Evolutionary conservation across 768 basidiomycete species (phyloP).

Genomic region (Hypsizygus marmoreus): DNA sequence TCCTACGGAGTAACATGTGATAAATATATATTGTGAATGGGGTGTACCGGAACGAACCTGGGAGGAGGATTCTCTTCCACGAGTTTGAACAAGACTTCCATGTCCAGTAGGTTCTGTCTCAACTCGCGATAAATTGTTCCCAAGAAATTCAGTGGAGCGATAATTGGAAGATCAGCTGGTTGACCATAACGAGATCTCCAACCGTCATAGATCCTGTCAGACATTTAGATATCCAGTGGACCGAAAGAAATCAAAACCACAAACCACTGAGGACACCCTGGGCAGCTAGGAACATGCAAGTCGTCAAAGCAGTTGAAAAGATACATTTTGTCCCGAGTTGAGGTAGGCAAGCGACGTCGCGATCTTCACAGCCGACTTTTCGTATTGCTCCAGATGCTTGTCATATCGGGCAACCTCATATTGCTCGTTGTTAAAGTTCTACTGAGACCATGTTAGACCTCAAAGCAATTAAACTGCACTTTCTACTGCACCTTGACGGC

Average conservation of each 20-base stretch:
- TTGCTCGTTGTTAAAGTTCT: conserved; percentile 98
- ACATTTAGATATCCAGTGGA: background rate
- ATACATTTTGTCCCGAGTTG: conserved; percentile 98
- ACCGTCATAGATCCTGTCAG: conserved; percentile 91
- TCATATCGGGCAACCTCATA: conserved; percentile 93
- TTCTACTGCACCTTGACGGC: conserved; percentile 81
- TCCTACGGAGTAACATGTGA: conserved; percentile 50
- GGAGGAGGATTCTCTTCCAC: conserved; percentile 78
- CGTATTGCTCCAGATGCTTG: conserved; percentile 81
- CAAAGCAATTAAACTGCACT: background rate
- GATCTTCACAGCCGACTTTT: conserved; percentile 91
- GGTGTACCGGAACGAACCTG: conserved; percentile 38
- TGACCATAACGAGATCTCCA: conserved; percentile 98
- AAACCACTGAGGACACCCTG: conserved; percentile 90
- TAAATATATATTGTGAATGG: background rate
- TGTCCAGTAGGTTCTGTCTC: conserved; percentile 93
- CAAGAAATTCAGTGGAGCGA: conserved; percentile 96
- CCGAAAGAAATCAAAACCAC: conserved; percentile 18
- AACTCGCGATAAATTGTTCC: conserved; percentile 98
- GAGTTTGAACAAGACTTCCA: conserved; percentile 93
- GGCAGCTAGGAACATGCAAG: conserved; percentile 95
- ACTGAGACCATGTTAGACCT: conserved; percentile 12
- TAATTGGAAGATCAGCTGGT: conserved; percentile 96
- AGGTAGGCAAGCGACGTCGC: conserved; percentile 91
- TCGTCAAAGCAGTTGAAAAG: conserved; percentile 90